Evolutionary conservation across 495 filamentous ascomycete genomes (phyloP).

Genomic region (Patellaria atrata): DNA sequence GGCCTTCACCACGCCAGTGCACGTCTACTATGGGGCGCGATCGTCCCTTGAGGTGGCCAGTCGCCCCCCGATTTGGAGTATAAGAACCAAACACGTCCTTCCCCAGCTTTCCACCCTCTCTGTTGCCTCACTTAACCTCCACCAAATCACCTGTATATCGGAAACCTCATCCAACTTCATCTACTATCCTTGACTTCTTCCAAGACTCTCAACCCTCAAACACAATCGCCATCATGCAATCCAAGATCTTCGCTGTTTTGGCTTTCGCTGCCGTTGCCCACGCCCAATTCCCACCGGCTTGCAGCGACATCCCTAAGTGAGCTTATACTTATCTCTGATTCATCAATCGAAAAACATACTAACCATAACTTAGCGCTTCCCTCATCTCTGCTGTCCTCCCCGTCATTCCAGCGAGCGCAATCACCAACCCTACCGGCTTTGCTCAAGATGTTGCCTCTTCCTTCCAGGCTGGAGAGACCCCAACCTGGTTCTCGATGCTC

Average conservation of each 20-base stretch:
- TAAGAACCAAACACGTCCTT: no score
- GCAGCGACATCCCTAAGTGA: neutral
- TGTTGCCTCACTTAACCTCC: no score
- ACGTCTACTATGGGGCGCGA: no score
- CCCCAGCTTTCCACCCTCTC: no score
- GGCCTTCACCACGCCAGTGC: no score
- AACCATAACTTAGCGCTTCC: neutral
- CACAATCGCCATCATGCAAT: conserved; percentile 3
- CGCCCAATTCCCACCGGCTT: neutral
- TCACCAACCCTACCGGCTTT: conserved; percentile 9
- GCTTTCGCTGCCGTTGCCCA: neutral
- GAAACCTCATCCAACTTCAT: no score
- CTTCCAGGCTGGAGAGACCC: conserved; percentile 13
- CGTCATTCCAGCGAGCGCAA: conserved; percentile 2
- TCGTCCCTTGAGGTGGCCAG: no score
- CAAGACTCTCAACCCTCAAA: no score
- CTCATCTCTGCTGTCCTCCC: conserved; percentile 19
- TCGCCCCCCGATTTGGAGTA: no score
- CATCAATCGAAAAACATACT: neutral
- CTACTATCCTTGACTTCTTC: no score
- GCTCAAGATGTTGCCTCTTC: conserved; percentile 9
- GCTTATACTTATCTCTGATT: neutral
- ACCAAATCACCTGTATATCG: no score
- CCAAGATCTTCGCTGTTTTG: conserved; percentile 1
- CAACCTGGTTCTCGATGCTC: conserved; percentile 17